Conservation (phyloP, 176 grass and related monocot species). For the Triticum monococcum region DNA sequence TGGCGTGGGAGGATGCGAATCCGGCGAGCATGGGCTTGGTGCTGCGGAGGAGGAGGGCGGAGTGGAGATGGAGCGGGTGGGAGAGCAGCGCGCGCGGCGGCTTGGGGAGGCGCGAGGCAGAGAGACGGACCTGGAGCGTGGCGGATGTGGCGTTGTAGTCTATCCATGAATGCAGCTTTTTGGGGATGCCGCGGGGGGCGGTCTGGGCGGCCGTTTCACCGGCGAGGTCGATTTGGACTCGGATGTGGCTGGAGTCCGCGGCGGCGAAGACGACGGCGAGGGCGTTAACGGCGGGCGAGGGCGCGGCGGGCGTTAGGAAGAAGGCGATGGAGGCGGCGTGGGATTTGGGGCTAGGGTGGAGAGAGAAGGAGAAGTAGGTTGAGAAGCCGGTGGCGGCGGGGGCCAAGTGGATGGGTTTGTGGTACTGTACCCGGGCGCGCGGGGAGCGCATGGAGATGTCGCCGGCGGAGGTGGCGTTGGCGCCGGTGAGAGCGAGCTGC, state of each 20-base stretch:
- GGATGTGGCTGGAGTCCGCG: constrained; percentile 1
- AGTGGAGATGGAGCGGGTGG: constrained; percentile 47
- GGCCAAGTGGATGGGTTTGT: constrained; percentile 39
- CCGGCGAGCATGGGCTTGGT: constrained; percentile 41
- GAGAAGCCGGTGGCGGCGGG: constrained; percentile 47
- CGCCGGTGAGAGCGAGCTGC: constrained; percentile 58
- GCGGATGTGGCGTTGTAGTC: constrained; percentile 58
- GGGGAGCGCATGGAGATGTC: constrained; percentile 41
- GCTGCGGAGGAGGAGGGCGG: constrained; percentile 32
- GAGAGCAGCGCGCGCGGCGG: constrained; percentile 35
- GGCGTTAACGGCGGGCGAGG: neutral
- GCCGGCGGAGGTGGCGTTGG: constrained; percentile 36
- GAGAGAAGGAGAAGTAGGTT: constrained; percentile 82
- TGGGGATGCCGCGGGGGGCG: neutral
- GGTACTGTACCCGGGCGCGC: constrained; percentile 43
- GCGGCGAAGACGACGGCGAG: constrained; percentile 33
- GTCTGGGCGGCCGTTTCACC: constrained; percentile 29
- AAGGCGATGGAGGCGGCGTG: constrained; percentile 41
- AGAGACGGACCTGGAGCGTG: constrained; percentile 49
- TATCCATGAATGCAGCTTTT: constrained; percentile 65
- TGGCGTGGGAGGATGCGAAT: constrained; percentile 37
- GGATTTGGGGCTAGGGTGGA: constrained; percentile 13
- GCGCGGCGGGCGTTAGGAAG: constrained; percentile 40
- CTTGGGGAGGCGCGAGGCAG: constrained; percentile 29
- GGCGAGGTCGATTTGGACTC: constrained; percentile 39